phyloP scores from a whole-genome alignment of 2,329 filamentous ascomycete genomes.

The Fusarium chuoi region DNA sequence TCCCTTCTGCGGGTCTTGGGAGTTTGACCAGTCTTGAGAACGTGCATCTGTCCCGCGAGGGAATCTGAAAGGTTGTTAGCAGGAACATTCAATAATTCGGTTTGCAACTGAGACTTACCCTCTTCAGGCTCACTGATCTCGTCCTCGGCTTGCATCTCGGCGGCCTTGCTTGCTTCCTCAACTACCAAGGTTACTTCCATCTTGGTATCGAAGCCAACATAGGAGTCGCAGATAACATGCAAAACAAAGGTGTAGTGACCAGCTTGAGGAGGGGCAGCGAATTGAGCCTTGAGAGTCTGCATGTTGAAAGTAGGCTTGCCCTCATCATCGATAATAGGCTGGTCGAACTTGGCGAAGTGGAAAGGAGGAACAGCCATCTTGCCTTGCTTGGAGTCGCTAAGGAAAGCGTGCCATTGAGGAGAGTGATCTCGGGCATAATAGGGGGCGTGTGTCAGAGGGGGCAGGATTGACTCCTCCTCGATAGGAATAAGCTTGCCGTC shows the following conservation, averaged over 20 bases:
- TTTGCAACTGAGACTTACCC: constrained; percentile 67
- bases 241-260: constrained; percentile 96
- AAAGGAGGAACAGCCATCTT: constrained; percentile 98
- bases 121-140: constrained; percentile 99
- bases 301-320: constrained; percentile 93
- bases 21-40: constrained; percentile 77
- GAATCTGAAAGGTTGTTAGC: constrained; percentile 70
- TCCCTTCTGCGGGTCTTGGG: constrained; percentile 67
- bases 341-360: constrained; percentile 92
- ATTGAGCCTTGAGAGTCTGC: constrained; percentile 97
- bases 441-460: constrained; percentile 89
- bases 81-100: not conserved
- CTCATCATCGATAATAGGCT: constrained; percentile 81
- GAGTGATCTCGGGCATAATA: constrained; percentile 90
- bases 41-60: constrained; percentile 89
- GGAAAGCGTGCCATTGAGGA: constrained; percentile 93
- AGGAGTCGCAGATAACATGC: constrained; percentile 93
- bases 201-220: constrained; percentile 92
- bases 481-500: constrained; percentile 67
- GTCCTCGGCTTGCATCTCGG: constrained; percentile 82
- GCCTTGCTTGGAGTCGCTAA: constrained; percentile 92
- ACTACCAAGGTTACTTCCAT: constrained; percentile 90
- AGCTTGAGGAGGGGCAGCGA: constrained; percentile 90
- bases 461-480: constrained; percentile 73
- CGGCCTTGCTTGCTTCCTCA: constrained; percentile 88